Evolutionary conservation across 2,329 filamentous ascomycete species (phyloP).

Genomic region (Colletotrichum neosansevieriae): DNA sequence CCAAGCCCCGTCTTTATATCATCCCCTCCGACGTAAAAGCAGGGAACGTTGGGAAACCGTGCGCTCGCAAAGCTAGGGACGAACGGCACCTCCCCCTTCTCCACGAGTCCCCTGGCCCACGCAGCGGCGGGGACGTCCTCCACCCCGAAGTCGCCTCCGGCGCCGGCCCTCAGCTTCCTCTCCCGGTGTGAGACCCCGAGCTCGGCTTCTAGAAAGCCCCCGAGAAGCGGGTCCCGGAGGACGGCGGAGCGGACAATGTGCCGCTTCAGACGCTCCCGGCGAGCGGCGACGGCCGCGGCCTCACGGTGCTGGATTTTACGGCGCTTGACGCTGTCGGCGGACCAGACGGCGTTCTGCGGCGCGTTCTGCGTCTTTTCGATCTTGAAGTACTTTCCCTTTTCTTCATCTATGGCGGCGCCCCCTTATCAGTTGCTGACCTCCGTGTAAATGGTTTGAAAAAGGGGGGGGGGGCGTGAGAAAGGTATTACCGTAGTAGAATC

Average conservation of each 20-base stretch:
- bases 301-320: slow-evolving; percentile 61
- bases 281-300: slow-evolving; percentile 45
- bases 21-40: slow-evolving; percentile 55
- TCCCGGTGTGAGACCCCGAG: slow-evolving; percentile 46
- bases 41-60: slow-evolving; percentile 51
- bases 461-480: slow-evolving; percentile 11
- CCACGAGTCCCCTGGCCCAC: slow-evolving; percentile 55
- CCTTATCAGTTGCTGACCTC: neutral
- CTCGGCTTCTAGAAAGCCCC: slow-evolving; percentile 52
- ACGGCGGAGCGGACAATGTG: slow-evolving; percentile 54
- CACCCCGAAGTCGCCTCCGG: slow-evolving; percentile 36
- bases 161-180: slow-evolving; percentile 2
- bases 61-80: slow-evolving; percentile 45
- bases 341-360: slow-evolving; percentile 64
- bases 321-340: slow-evolving; percentile 68
- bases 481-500: slow-evolving; percentile 65
- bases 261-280: slow-evolving; percentile 48
- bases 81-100: slow-evolving; percentile 56
- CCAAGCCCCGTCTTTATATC: slow-evolving; percentile 56
- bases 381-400: slow-evolving; percentile 76
- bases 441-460: neutral
- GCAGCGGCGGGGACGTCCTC: slow-evolving; percentile 48
- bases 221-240: slow-evolving; percentile 47
- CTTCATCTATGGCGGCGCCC: slow-evolving; percentile 54
- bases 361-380: slow-evolving; percentile 70